Evolutionary conservation across 306 rosid genomes (phyloP).

Genomic region (Casuarina glauca): DNA sequence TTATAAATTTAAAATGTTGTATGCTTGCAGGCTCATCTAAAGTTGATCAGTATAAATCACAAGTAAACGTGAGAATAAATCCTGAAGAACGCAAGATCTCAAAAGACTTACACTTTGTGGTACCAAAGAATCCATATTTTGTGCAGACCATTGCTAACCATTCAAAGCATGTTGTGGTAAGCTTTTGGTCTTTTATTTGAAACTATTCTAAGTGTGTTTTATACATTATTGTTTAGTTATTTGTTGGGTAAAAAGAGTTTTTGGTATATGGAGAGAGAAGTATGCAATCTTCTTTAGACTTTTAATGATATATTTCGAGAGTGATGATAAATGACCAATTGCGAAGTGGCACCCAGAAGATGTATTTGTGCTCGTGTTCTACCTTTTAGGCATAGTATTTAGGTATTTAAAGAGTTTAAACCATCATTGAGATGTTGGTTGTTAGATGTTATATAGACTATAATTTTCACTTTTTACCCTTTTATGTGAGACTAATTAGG

Average conservation of each 20-base stretch:
- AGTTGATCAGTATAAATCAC: not conserved
- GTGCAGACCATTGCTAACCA: not conserved
- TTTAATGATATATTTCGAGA: not conserved
- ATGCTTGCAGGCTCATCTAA: constrained; percentile 3
- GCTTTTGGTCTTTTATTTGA: not conserved
- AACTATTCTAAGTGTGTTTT: not conserved
- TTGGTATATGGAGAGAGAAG: not conserved
- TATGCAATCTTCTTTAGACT: not conserved
- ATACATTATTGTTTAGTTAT: not conserved
- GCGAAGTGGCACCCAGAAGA: not conserved
- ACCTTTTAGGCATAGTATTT: not conserved
- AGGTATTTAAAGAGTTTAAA: not conserved
- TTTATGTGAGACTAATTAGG: too few species aligned
- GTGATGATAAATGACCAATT: not conserved
- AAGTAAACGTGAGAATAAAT: not conserved
- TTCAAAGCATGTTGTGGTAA: not conserved
- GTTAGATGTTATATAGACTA: not conserved
- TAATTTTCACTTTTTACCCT: too few species aligned
- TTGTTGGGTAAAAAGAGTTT: not conserved
- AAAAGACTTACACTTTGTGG: not conserved
- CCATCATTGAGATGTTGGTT: not conserved
- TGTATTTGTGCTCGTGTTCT: not conserved
- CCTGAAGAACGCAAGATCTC: not conserved
- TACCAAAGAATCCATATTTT: not conserved
- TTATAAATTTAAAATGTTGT: too few species aligned